phyloP scores from a whole-genome alignment of 192 early-diverging fungal genomes.

The Coemansia pectinata region DNA sequence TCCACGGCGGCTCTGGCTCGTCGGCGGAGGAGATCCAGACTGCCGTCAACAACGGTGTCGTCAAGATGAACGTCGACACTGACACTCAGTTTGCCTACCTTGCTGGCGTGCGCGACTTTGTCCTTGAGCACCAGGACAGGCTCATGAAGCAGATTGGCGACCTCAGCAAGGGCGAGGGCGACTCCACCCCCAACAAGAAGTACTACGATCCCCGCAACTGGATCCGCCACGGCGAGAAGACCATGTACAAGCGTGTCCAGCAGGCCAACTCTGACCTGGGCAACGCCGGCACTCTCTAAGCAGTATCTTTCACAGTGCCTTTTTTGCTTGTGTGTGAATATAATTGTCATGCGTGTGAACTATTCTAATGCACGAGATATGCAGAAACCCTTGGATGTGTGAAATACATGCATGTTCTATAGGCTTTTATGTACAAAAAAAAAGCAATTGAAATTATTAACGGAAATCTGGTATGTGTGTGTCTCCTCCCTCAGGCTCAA shows the following conservation, averaged over 20 bases:
- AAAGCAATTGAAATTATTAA: not conserved
- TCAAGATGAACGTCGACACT: constrained; percentile 99
- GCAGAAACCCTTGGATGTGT: not conserved
- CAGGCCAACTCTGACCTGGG: constrained; percentile 77
- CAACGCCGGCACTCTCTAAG: constrained; percentile 67
- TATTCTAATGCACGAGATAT: not conserved
- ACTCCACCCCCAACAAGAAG: constrained; percentile 93
- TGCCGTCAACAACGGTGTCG: constrained; percentile 79
- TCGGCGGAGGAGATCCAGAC: constrained; percentile 77
- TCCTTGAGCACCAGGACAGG: constrained; percentile 85
- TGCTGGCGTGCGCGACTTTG: constrained; percentile 82
- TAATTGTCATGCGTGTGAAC: not conserved
- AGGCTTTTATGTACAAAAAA: constrained; percentile 3
- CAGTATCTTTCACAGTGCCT: too few relatives aligned
- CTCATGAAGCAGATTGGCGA: constrained; percentile 93
- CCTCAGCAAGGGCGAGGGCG: constrained; percentile 85
- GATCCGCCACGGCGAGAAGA: constrained; percentile 88
- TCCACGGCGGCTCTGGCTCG: constrained; percentile 97
- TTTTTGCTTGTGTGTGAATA: constrained; percentile 1
- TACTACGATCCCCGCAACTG: constrained; percentile 96
- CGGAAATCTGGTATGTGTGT: not conserved
- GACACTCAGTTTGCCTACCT: constrained; percentile 99
- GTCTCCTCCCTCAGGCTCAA: not conserved
- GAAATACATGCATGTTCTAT: not conserved
- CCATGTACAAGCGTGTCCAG: constrained; percentile 80